Evolutionary conservation across 1,284 basidiomycete genomes (phyloP), one percentile per base, ranked within the genome.

Genomic region (Xanthoconium separans): DNA sequence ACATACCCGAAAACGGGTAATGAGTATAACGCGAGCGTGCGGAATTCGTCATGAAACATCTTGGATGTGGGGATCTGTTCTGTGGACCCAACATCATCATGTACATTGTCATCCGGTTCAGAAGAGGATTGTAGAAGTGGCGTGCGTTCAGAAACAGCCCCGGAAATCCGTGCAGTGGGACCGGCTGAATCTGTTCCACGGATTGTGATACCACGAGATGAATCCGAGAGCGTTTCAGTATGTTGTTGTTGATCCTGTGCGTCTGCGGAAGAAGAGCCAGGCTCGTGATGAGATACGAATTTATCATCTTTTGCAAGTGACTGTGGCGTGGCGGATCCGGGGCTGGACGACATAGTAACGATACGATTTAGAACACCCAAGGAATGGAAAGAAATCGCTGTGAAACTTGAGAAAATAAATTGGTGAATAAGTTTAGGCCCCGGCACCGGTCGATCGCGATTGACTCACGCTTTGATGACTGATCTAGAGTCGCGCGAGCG

Each of bases 1-100:
- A 75, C 79, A 50, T 51, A 86, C 84, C 79, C 79, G 58, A 84
- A 83, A 36, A 89, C 81, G 4, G 90, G 89, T 20, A 84, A 65
- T 12, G 87, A 80, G 65, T 88, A 92, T 65, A 77, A 76, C 1
- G 75, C 57, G 13, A 92, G 74, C 34, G 85, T 81, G n/a, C 67
- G 61, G 0, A 84, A 61, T 64, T 91, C 88, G 51, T 87, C 81
- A 63, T 75, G 74, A 57, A 81, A 77, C 66, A 84, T 74, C 48
- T 20, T 76, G 77, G 16, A 80, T 73, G 65, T 59, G 8, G 56
- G 50, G 2, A 72, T 3, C 73, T 70, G 2, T 81, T 85, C 54
- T 68, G 76, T n/a, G 37, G 37, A 48, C 2, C 24, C 10, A 13
- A 36, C 6, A 27, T 45, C 44, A 13, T 18, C 44, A 13, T 18